A percentile compares a stretch with the other conserved stretches of the same genome.
These are phyloP conservation scores for Coleophoma cylindrospora DNA, from an alignment of 2,329 filamentous ascomycete species.

Conservation along the genomic window DNA sequence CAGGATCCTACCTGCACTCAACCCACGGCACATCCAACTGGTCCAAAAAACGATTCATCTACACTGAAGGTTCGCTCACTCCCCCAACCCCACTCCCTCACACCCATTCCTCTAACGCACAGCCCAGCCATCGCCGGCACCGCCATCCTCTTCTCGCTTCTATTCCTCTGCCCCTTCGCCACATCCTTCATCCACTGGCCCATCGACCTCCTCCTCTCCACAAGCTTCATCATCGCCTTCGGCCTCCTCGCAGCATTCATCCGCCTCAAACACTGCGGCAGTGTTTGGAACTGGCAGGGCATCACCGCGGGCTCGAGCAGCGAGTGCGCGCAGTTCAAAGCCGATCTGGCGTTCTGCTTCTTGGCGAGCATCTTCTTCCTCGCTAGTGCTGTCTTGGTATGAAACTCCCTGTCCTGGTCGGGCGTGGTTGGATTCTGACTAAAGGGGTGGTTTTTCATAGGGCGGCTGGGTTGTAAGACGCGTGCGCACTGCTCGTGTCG, in stretches of 20 bases:
- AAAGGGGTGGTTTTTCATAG: neutral
- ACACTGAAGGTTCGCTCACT: constrained; percentile 43
- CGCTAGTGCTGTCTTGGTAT: neutral
- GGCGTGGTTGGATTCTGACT: neutral
- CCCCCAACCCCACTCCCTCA: neutral
- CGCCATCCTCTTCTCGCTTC: constrained; percentile 61
- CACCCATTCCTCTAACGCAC: neutral
- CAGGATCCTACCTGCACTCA: constrained; percentile 58
- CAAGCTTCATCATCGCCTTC: constrained; percentile 54
- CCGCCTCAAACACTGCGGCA: constrained; percentile 78
- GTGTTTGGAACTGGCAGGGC: constrained; percentile 76
- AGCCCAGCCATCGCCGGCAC: constrained; percentile 59
- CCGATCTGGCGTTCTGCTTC: constrained; percentile 32
- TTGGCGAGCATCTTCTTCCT: constrained; percentile 3
- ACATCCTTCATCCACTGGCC: constrained; percentile 66
- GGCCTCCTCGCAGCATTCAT: constrained; percentile 51
- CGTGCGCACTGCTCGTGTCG: neutral
- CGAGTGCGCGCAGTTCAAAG: constrained; percentile 65
- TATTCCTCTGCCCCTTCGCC: constrained; percentile 71
- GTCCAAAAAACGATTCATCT: constrained; percentile 64
- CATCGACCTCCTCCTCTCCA: constrained; percentile 62
- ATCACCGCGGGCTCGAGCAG: constrained; percentile 62
- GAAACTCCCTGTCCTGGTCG: neutral
- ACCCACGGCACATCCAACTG: constrained; percentile 39
- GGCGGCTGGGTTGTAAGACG: neutral